A percentile compares a stretch with the other conserved stretches of the same genome.
Conservation (phyloP, 116 monocot genomes). For the Iris pallida region DNA sequence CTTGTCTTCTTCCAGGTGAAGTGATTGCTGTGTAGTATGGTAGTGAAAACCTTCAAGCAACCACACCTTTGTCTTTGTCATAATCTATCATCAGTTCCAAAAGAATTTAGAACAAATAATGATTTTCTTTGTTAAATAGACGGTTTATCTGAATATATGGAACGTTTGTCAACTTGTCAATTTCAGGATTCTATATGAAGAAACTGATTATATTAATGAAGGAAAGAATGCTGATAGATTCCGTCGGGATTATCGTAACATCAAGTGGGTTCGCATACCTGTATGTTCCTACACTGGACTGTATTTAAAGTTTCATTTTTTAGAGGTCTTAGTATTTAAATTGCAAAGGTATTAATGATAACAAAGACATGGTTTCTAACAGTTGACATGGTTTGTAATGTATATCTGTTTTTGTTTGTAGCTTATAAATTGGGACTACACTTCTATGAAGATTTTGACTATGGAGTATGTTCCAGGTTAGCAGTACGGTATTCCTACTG, state of each 20-base stretch:
- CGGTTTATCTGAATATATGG: neutral
- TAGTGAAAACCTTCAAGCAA: neutral
- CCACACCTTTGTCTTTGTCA: neutral
- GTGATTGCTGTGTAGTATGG: conserved; percentile 1
- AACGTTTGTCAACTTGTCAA: neutral
- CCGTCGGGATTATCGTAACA: conserved; percentile 93
- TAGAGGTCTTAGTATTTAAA: neutral
- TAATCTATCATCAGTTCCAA: neutral
- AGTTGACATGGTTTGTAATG: neutral
- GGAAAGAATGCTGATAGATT: conserved; percentile 98
- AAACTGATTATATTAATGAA: conserved; percentile 98
- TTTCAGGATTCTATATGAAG: conserved; percentile 88
- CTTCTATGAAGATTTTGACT: conserved; percentile 76
- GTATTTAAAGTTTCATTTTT: neutral
- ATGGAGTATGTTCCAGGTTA: conserved; percentile 95
- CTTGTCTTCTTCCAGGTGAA: neutral
- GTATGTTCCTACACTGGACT: conserved; percentile 41
- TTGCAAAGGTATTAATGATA: neutral
- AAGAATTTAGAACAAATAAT: too few species aligned
- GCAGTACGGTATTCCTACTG: neutral
- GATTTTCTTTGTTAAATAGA: neutral
- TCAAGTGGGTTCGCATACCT: conserved; percentile 97
- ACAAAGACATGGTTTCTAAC: neutral
- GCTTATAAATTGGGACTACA: conserved; percentile 89
- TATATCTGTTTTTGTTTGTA: conserved; percentile 18